Evolutionary conservation across 768 basidiomycete species (phyloP), one percentile per base, ranked within the genome.

Genomic region (Lactarius sanguifluus): DNA sequence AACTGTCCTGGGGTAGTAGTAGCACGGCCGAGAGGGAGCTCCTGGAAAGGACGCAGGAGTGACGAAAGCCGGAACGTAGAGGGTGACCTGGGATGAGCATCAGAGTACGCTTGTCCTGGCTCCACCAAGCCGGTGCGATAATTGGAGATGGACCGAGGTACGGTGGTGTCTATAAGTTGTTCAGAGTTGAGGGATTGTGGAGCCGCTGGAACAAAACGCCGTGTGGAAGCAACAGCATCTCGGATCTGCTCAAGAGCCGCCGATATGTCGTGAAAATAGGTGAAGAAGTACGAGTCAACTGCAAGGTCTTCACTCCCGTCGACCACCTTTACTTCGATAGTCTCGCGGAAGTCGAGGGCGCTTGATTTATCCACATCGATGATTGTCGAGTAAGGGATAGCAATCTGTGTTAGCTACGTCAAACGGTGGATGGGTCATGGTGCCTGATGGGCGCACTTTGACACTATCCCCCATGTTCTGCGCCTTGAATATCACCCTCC

Each of bases 391-490:
- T 98, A 94, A 0, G 96, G 97, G 59, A 99, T 94, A 34, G 95
- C 94, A 73, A 99, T 94, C 92, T 87, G 69, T 1, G 60, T 18
- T 23, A 50, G 47, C 65, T 23, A 28, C 23, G 18, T 62, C 32
- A 61, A 60, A 67, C 45, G 23, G 16, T 52, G 28, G 36, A 20
- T 47, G 5, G 32, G 15, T 57, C 18, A n/a, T 10, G 5, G 32
- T 8, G 52, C 4, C 36, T 60, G 34, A 57, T 7, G 60, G 30
- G 71, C 76, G 32, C 69, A 91, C 92, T 84, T 98, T 98, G 70
- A 98, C 94, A 71, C 86, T 91, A 72, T 98, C 94, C 2, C 97
- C 96, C 83, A 90, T 90, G 76, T 98, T 97, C 79, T 98, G 96
- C 18, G 91, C 89, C 75, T 94, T 94, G 80, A 98, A 96, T 62